Evolutionary conservation across 805 yeast genomes (phyloP).

Genomic region (Lachancea mirantina): DNA sequence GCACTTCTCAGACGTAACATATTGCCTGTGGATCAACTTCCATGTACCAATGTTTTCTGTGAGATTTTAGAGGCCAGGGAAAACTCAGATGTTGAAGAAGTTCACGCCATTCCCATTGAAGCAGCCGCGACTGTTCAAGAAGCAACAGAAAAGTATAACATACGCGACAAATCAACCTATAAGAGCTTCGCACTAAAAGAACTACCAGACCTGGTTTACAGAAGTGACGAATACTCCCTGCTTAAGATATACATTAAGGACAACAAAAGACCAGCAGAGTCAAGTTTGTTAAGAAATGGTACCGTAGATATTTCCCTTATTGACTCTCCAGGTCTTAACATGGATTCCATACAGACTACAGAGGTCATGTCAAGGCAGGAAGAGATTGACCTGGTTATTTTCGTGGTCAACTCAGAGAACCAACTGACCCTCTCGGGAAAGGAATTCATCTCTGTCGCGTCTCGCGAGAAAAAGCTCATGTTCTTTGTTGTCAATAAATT

Average conservation of each 20-base stretch:
- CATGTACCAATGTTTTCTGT: constrained; percentile 93
- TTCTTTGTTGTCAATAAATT: constrained; percentile 92
- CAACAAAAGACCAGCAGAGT: constrained; percentile 47
- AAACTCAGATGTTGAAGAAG: constrained; percentile 75
- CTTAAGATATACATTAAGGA: constrained; percentile 81
- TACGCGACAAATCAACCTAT: constrained; percentile 58
- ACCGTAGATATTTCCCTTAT: constrained; percentile 86
- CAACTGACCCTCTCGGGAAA: constrained; percentile 91
- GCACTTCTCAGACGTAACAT: constrained; percentile 71
- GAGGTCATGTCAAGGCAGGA: constrained; percentile 94
- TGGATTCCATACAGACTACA: constrained; percentile 89
- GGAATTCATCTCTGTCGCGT: constrained; percentile 85
- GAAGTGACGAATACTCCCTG: constrained; percentile 62
- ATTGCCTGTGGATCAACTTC: constrained; percentile 95
- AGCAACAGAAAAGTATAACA: constrained; percentile 27
- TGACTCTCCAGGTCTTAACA: constrained; percentile 95
- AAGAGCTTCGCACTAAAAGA: constrained; percentile 45
- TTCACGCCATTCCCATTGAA: constrained; percentile 76
- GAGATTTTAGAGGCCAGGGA: constrained; percentile 83
- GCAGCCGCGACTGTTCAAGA: constrained; percentile 23
- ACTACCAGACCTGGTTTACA: constrained; percentile 63
- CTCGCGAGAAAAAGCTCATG: constrained; percentile 83
- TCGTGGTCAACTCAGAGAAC: constrained; percentile 93
- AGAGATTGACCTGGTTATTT: constrained; percentile 91
- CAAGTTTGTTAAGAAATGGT: constrained; percentile 77